These are phyloP conservation scores for Candida maltosa DNA, from an alignment of 805 yeast species.

Conservation along the genomic window DNA sequence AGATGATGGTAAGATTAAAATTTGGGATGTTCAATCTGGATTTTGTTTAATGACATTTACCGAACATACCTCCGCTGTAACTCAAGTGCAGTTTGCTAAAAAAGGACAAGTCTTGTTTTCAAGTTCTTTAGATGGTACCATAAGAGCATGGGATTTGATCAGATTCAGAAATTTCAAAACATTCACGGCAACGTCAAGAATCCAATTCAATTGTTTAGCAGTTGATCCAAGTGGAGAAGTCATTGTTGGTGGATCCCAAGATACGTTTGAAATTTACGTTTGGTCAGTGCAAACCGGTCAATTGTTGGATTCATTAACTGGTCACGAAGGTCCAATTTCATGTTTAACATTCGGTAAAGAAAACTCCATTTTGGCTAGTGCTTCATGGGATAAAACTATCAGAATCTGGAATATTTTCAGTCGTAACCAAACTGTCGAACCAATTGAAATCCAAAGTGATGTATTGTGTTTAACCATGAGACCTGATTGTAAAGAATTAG, in stretches of 20 bases:
- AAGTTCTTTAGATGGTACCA: conserved; percentile 92
- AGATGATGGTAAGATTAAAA: conserved; percentile 94
- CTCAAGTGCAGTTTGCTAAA: conserved; percentile 82
- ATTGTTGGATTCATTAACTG: conserved; percentile 78
- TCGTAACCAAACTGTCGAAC: conserved; percentile 84
- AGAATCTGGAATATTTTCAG: conserved; percentile 92
- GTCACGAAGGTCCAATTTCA: conserved; percentile 95
- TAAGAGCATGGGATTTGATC: conserved; percentile 93
- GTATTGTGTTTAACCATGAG: conserved; percentile 79
- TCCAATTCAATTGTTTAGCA: conserved; percentile 85
- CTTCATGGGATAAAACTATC: conserved; percentile 95
- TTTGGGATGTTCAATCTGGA: conserved; percentile 93
- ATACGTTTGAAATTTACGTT: conserved; percentile 84
- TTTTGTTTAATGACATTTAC: conserved; percentile 89
- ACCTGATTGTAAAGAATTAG: conserved; percentile 90
- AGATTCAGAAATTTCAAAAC: conserved; percentile 93
- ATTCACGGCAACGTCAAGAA: conserved; percentile 84
- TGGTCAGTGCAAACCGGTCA: conserved; percentile 98
- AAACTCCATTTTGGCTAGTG: conserved; percentile 74
- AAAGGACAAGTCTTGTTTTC: conserved; percentile 89
- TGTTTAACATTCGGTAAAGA: conserved; percentile 82
- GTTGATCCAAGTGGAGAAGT: conserved; percentile 97
- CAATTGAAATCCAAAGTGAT: conserved; percentile 80
- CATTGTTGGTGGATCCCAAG: conserved; percentile 90
- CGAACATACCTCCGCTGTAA: conserved; percentile 87